Evolutionary conservation across 2,329 filamentous ascomycete species (phyloP), one percentile per base, ranked within the genome.

Genomic region (Talaromyces sp.): DNA sequence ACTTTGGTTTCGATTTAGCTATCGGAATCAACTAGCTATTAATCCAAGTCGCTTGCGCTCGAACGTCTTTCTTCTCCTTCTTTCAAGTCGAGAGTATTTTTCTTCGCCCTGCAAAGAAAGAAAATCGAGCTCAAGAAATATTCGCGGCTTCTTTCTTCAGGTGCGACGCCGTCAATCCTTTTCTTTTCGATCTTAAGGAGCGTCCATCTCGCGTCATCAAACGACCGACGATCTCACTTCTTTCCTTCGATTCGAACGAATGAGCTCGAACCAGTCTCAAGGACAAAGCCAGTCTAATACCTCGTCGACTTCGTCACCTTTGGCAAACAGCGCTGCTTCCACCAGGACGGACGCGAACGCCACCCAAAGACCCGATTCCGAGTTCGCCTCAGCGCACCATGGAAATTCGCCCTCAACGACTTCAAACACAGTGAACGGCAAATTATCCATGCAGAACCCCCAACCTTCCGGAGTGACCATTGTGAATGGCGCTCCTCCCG

Each of bases 351-450:
- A 84, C 82, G 83, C 83, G 70, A 81, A 75, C 78, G 80, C 80
- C 72, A 83, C 82, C 72, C 83, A 82, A 74, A 83, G 82, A 73
- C 77, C 77, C 73, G 77, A 78, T 71, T 74, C 75, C 60, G 78
- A 78, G 73, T 76, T 73, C 65, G 70, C 73, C 69, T 75, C 76
- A 71, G 75, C 78, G 69, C 75, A 78, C 71, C 76, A 82, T 81
- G 80, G 80, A 75, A 82, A 84, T 69, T 75, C 83, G 73, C 81
- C 84, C 71, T 84, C 87, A 68, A 83, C 84, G 69, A 86, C 89
- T 80, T 84, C 89, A 74, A 51, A 45, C 39, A 51, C 45, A 59
- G 84, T 95, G 83, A 96, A 96, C 83, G 90, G 90, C 82, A 89
- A 88, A 77, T 80, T 81, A 52, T 57, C 57, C 65, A 80, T 85